These are phyloP conservation scores for Kuraishia molischiana DNA, from an alignment of 805 yeast genomes.

Conservation along the genomic window DNA sequence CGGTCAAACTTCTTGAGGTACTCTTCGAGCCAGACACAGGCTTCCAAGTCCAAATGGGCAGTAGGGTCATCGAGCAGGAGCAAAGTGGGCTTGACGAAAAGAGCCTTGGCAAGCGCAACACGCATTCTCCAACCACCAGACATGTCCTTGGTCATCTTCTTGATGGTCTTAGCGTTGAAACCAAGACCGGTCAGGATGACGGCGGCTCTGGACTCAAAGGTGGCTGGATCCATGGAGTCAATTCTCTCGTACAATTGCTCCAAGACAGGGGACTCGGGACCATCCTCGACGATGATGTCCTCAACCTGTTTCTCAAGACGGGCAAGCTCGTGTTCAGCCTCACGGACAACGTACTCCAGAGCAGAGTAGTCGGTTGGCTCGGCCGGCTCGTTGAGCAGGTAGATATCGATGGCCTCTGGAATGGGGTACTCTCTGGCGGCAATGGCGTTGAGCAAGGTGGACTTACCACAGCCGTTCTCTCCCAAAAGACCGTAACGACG, in stretches of 20 bases:
- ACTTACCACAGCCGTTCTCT: slow-evolving; percentile 98
- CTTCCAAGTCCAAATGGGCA: slow-evolving; percentile 98
- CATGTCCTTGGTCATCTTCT: slow-evolving; percentile 96
- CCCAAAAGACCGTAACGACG: slow-evolving; percentile 96
- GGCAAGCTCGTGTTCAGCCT: slow-evolving; percentile 89
- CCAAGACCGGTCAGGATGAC: slow-evolving; percentile 95
- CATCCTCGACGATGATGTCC: slow-evolving; percentile 79
- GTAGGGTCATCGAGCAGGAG: slow-evolving; percentile 96
- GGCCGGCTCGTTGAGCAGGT: slow-evolving; percentile 95
- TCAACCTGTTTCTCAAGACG: slow-evolving; percentile 88
- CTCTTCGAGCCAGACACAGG: slow-evolving; percentile 99
- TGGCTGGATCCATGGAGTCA: slow-evolving; percentile 90
- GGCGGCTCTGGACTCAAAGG: slow-evolving; percentile 96
- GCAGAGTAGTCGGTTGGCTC: slow-evolving; percentile 89
- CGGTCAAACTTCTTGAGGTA: slow-evolving; percentile 91
- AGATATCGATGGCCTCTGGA: slow-evolving; percentile 86
- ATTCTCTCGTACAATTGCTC: slow-evolving; percentile 92
- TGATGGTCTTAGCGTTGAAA: slow-evolving; percentile 77
- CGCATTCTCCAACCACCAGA: slow-evolving; percentile 99
- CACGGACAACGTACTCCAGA: slow-evolving; percentile 90
- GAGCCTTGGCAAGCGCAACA: slow-evolving; percentile 95
- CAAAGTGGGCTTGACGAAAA: slow-evolving; percentile 95
- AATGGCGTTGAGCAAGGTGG: slow-evolving; percentile 84
- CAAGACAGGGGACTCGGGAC: slow-evolving; percentile 82
- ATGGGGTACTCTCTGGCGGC: slow-evolving; percentile 96